These are phyloP conservation scores for Meira miltonrushii DNA, from an alignment of 1,284 basidiomycete genomes.

Conservation along the genomic window DNA sequence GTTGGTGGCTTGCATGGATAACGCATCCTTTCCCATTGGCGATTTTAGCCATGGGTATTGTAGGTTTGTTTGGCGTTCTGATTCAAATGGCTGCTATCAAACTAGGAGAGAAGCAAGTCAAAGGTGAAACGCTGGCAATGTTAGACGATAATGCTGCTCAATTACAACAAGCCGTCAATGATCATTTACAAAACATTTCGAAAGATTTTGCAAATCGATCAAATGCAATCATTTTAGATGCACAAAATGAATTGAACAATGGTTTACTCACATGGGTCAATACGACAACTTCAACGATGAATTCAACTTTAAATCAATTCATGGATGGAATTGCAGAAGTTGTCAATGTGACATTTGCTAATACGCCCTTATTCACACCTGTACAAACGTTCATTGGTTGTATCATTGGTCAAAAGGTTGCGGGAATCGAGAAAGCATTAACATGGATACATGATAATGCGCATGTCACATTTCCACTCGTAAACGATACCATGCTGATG, in stretches of 20 bases:
- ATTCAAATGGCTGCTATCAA: constrained; percentile 66
- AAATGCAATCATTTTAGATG: constrained; percentile 65
- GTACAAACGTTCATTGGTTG: constrained; percentile 57
- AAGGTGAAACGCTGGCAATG: not conserved
- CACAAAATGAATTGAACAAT: constrained; percentile 73
- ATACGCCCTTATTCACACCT: constrained; percentile 51
- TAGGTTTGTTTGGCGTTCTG: constrained; percentile 82
- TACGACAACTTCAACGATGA: constrained; percentile 69
- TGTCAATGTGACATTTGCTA: constrained; percentile 27
- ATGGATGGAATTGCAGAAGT: constrained; percentile 54
- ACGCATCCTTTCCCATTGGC: constrained; percentile 83
- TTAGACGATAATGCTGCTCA: not conserved
- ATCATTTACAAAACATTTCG: constrained; percentile 54
- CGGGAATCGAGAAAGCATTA: constrained; percentile 75
- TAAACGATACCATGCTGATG: constrained; percentile 69
- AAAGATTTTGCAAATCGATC: constrained; percentile 68
- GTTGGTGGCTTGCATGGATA: constrained; percentile 81
- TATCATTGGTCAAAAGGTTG: constrained; percentile 80
- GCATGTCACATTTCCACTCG: constrained; percentile 67
- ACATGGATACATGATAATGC: constrained; percentile 89
- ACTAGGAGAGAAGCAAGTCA: constrained; percentile 16
- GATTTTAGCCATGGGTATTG: constrained; percentile 79
- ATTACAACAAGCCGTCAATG: not conserved
- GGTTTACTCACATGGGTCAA: constrained; percentile 81
- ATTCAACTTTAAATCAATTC: constrained; percentile 59